Evolutionary conservation across 2,329 filamentous ascomycete genomes (phyloP).

Genomic region (Daldinia eschscholtzii): DNA sequence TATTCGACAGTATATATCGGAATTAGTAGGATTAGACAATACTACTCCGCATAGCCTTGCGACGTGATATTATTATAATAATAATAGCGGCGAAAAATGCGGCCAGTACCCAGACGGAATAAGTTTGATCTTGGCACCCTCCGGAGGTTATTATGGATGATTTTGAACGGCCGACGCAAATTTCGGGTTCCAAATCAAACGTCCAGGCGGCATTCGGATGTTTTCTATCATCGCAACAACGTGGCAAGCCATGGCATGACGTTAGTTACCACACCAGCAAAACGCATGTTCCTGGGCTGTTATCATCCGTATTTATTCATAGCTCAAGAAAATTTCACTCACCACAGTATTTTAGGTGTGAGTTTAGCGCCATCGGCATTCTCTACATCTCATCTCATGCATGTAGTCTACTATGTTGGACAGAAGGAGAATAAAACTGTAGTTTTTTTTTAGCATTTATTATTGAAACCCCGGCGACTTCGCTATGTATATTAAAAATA

Average conservation of each 20-base stretch:
- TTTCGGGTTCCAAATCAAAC: constrained; percentile 24
- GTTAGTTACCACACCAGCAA: background rate
- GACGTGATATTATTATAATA: background rate
- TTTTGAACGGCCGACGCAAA: constrained; percentile 31
- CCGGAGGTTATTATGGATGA: constrained; percentile 22
- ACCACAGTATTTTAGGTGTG: background rate
- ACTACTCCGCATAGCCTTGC: background rate
- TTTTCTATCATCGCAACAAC: constrained; percentile 7
- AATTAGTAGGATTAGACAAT: background rate
- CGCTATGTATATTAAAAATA: too few relatives aligned
- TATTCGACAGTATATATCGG: background rate
- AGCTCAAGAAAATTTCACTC: too few relatives aligned
- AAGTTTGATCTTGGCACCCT: background rate
- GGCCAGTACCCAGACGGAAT: background rate
- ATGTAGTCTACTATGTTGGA: background rate
- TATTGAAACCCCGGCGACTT: too few relatives aligned
- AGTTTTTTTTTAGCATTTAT: too few relatives aligned
- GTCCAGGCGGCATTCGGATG: background rate
- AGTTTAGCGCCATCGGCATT: background rate
- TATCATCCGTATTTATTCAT: background rate
- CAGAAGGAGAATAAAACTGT: background rate
- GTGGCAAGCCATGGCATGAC: background rate
- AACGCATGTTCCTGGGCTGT: background rate
- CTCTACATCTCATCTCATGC: background rate
- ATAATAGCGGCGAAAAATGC: background rate